Evolutionary conservation across 2,329 filamentous ascomycete species (phyloP).

Genomic region (Truncatella angustata): DNA sequence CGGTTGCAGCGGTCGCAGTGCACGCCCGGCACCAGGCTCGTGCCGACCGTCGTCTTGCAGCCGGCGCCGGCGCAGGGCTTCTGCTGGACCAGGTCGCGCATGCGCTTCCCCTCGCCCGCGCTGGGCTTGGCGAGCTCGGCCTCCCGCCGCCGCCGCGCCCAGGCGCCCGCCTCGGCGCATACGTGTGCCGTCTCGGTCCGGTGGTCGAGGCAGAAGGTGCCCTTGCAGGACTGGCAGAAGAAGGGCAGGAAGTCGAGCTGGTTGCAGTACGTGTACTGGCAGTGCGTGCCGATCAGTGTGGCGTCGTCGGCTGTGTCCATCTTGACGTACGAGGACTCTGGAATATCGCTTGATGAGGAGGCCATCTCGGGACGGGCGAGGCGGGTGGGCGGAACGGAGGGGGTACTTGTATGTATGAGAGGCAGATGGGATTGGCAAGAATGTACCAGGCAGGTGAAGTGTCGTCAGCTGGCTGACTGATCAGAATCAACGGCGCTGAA

Average conservation of each 20-base stretch:
- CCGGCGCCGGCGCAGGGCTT: constrained; percentile 65
- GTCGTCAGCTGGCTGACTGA: constrained; percentile 22
- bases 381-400: not conserved
- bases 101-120: constrained; percentile 51
- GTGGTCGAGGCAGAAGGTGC: constrained; percentile 91
- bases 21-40: constrained; percentile 63
- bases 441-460: constrained; percentile 17
- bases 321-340: constrained; percentile 61
- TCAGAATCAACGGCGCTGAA: too few relatives aligned
- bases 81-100: constrained; percentile 55
- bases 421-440: not conserved
- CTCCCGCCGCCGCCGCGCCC: constrained; percentile 56
- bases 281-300: constrained; percentile 84
- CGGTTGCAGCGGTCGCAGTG: constrained; percentile 71
- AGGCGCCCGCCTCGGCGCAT: constrained; percentile 59
- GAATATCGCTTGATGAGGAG: constrained; percentile 40
- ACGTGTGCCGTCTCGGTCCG: constrained; percentile 80
- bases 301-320: constrained; percentile 81
- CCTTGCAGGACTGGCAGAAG: constrained; percentile 81
- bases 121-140: constrained; percentile 53
- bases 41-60: constrained; percentile 73
- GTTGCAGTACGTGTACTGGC: constrained; percentile 87
- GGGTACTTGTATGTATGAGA: constrained; percentile 15
- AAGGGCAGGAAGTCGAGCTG: constrained; percentile 97
- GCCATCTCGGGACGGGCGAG: constrained; percentile 55